Evolutionary conservation across 2,329 filamentous ascomycete species (phyloP).

Genomic region (Triangularia setosa): DNA sequence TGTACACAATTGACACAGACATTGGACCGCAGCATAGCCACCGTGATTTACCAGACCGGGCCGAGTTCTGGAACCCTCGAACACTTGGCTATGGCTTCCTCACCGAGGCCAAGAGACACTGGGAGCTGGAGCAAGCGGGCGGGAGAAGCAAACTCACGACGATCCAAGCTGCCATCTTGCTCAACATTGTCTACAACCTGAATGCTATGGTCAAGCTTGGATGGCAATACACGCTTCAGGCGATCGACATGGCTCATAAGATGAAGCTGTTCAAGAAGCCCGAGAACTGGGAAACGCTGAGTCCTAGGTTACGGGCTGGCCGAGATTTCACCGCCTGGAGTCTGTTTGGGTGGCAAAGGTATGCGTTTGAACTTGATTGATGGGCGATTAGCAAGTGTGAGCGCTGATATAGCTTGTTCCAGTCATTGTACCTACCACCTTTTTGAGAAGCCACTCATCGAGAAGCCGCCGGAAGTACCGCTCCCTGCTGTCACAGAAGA

Average conservation of each 20-base stretch:
- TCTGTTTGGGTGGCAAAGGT: constrained; percentile 35
- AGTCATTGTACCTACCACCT: background rate
- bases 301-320: constrained; percentile 19
- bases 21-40: constrained; percentile 30
- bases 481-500: constrained; percentile 30
- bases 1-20: background rate
- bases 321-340: constrained; percentile 34
- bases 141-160: constrained; percentile 29
- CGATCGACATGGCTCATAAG: constrained; percentile 24
- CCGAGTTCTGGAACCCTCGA: constrained; percentile 36
- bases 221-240: constrained; percentile 23
- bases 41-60: constrained; percentile 27
- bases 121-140: constrained; percentile 32
- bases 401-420: background rate
- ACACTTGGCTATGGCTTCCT: constrained; percentile 36
- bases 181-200: constrained; percentile 31
- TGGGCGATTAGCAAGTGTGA: background rate
- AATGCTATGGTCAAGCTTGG: constrained; percentile 28
- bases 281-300: constrained; percentile 9
- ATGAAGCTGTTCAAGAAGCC: constrained; percentile 25
- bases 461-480: constrained; percentile 28
- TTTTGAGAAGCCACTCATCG: constrained; percentile 26
- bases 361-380: constrained; percentile 2
- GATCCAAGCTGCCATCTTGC: constrained; percentile 33
- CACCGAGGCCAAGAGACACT: constrained; percentile 37